phyloP scores from a whole-genome alignment of 1,284 basidiomycete genomes.

The Rhodotorula glutinis region DNA sequence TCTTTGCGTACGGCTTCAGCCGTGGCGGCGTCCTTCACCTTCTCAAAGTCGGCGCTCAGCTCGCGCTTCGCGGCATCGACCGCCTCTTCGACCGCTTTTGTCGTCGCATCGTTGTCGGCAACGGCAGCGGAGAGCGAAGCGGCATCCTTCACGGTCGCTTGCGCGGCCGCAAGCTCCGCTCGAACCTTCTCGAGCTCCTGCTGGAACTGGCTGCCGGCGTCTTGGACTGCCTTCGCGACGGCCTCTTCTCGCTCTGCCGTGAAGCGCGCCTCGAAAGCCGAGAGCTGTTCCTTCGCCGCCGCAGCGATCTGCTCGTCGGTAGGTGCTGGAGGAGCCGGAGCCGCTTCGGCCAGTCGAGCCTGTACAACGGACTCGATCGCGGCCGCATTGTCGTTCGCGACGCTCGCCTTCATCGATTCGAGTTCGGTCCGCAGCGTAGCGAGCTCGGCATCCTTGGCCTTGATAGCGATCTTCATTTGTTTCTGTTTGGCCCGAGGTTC shows the following conservation, averaged over 20 bases:
- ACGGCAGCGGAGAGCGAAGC: neutral
- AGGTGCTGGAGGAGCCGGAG: slow-evolving; percentile 12
- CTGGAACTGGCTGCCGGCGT: slow-evolving; percentile 24
- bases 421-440: slow-evolving; percentile 12
- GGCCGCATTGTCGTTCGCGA: slow-evolving; percentile 30
- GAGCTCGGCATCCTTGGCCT: slow-evolving; percentile 15
- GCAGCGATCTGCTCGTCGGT: slow-evolving; percentile 24
- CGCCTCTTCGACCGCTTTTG: slow-evolving; percentile 29
- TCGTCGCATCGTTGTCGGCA: slow-evolving; percentile 17
- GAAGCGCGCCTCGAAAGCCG: slow-evolving; percentile 25
- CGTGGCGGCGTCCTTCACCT: slow-evolving; percentile 26
- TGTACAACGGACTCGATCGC: slow-evolving; percentile 35
- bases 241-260: slow-evolving; percentile 30
- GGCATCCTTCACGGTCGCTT: neutral
- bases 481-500: slow-evolving; percentile 6
- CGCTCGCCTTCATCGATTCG: slow-evolving; percentile 21
- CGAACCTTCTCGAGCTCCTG: slow-evolving; percentile 19
- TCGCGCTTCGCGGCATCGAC: slow-evolving; percentile 33
- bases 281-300: slow-evolving; percentile 18
- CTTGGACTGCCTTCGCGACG: slow-evolving; percentile 26
- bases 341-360: slow-evolving; percentile 19
- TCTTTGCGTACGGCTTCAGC: slow-evolving; percentile 32
- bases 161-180: slow-evolving; percentile 22
- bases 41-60: slow-evolving; percentile 28
- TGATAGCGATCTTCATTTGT: slow-evolving; percentile 14